Conservation (phyloP, 2,329 filamentous ascomycete species). For the Metarhizium anisopliae region DNA sequence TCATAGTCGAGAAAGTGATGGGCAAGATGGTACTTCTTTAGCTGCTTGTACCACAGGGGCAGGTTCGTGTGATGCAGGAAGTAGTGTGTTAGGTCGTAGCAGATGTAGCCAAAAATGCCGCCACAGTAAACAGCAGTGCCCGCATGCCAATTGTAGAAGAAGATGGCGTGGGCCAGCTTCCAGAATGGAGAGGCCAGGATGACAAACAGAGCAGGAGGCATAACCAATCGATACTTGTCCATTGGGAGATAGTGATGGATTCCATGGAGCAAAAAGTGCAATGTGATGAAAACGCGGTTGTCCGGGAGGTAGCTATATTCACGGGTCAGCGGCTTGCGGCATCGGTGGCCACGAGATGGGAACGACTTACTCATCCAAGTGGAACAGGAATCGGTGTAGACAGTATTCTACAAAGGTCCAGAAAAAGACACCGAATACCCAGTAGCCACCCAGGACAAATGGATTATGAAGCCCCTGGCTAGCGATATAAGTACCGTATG, state of each 20-base stretch:
- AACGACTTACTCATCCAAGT: slow-evolving; percentile 71
- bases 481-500: slow-evolving; percentile 63
- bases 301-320: slow-evolving; percentile 69
- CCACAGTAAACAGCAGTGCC: slow-evolving; percentile 75
- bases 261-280: slow-evolving; percentile 91
- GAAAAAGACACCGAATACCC: slow-evolving; percentile 59
- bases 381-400: slow-evolving; percentile 86
- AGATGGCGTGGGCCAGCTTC: slow-evolving; percentile 75
- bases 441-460: slow-evolving; percentile 49
- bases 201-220: slow-evolving; percentile 86
- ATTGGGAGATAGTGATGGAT: slow-evolving; percentile 99
- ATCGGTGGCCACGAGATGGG: neutral
- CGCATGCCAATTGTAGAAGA: slow-evolving; percentile 78
- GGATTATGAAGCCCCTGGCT: slow-evolving; percentile 47
- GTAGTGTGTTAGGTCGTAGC: slow-evolving; percentile 97
- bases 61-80: slow-evolving; percentile 95
- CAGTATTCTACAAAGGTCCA: slow-evolving; percentile 90
- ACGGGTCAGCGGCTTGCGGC: slow-evolving; percentile 19
- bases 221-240: slow-evolving; percentile 94
- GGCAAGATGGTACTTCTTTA: slow-evolving; percentile 96
- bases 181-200: slow-evolving; percentile 83
- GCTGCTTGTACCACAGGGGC: slow-evolving; percentile 76
- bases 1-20: slow-evolving; percentile 98
- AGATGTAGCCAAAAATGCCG: slow-evolving; percentile 89
- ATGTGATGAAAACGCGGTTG: slow-evolving; percentile 75